Evolutionary conservation across 495 filamentous ascomycete genomes (phyloP).

Genomic region (Aspergillus kassunensis): DNA sequence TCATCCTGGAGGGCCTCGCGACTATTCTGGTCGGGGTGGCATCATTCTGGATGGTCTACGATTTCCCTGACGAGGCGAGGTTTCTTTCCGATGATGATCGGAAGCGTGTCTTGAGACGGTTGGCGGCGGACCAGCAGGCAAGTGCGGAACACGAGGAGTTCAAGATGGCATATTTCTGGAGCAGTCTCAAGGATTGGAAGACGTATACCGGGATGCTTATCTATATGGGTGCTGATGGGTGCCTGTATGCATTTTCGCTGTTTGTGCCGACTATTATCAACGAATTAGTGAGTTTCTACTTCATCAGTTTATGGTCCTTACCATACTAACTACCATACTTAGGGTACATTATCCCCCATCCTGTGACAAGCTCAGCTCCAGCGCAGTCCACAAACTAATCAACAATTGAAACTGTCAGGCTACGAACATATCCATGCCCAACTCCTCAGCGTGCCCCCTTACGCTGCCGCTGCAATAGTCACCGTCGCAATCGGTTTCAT

Average conservation of each 20-base stretch:
- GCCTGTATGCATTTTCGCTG: slow-evolving; percentile 86
- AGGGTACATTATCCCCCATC: not conserved
- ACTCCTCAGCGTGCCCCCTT: slow-evolving; percentile 82
- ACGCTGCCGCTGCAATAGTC: slow-evolving; percentile 73
- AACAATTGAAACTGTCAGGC: slow-evolving; percentile 42
- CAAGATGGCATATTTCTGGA: slow-evolving; percentile 71
- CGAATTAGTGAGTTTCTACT: slow-evolving; percentile 38
- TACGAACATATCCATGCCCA: slow-evolving; percentile 69
- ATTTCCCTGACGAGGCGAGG: slow-evolving; percentile 79
- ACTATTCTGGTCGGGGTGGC: slow-evolving; percentile 62
- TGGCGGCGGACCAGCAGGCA: slow-evolving; percentile 72
- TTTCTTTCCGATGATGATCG: slow-evolving; percentile 75
- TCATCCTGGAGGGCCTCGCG: slow-evolving; percentile 58
- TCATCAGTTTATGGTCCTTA: too few species aligned
- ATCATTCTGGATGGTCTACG: slow-evolving; percentile 82
- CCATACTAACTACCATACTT: not conserved
- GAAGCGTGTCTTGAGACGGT: slow-evolving; percentile 65
- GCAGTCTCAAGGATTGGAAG: slow-evolving; percentile 79
- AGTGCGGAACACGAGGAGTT: slow-evolving; percentile 78
- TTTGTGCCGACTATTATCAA: slow-evolving; percentile 85
- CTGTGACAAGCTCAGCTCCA: too few species aligned
- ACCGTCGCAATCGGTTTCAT: slow-evolving; percentile 74
- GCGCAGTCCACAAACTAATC: not conserved
- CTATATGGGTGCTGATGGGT: slow-evolving; percentile 68
- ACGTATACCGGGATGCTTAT: slow-evolving; percentile 73